These are phyloP conservation scores for Phytopythium montanum DNA, from an alignment of 352 stramenopile genomes.

Conservation along the genomic window DNA sequence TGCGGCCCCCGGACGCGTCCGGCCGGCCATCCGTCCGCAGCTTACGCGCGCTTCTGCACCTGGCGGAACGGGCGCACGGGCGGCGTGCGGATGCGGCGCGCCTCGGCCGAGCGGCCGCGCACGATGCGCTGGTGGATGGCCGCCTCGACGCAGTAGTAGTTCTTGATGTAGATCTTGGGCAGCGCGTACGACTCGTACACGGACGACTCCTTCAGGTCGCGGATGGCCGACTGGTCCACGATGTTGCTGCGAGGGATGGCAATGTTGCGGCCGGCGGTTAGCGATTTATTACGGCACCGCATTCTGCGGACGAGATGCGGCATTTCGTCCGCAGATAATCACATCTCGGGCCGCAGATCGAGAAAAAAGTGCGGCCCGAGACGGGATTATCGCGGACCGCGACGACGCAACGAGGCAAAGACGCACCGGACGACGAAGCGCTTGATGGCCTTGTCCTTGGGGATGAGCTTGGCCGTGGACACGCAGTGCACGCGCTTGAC, in stretches of 20 bases:
- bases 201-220: slow-evolving; percentile 98
- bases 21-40: not conserved
- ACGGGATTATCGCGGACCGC: no score
- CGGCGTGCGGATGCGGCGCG: slow-evolving; percentile 92
- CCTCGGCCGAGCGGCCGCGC: slow-evolving; percentile 93
- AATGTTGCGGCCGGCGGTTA: no score
- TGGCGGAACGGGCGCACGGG: slow-evolving; percentile 82
- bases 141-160: slow-evolving; percentile 99
- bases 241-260: slow-evolving; percentile 90
- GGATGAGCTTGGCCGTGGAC: slow-evolving; percentile 98
- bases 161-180: slow-evolving; percentile 99
- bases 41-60: slow-evolving; percentile 61
- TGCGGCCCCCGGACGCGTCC: no score
- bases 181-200: slow-evolving; percentile 99
- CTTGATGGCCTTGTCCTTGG: slow-evolving; percentile 95
- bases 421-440: slow-evolving; percentile 85
- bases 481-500: slow-evolving; percentile 98
- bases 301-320: no score
- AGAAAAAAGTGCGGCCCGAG: no score
- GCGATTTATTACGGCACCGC: not conserved
- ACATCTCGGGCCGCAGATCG: no score
- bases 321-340: no score
- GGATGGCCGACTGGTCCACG: slow-evolving; percentile 97
- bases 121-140: slow-evolving; percentile 99
- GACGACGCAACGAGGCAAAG: no score